Base-by-base conservation (phyloP, 139 green algal genomes). In the Chlorella sp. region DNA sequence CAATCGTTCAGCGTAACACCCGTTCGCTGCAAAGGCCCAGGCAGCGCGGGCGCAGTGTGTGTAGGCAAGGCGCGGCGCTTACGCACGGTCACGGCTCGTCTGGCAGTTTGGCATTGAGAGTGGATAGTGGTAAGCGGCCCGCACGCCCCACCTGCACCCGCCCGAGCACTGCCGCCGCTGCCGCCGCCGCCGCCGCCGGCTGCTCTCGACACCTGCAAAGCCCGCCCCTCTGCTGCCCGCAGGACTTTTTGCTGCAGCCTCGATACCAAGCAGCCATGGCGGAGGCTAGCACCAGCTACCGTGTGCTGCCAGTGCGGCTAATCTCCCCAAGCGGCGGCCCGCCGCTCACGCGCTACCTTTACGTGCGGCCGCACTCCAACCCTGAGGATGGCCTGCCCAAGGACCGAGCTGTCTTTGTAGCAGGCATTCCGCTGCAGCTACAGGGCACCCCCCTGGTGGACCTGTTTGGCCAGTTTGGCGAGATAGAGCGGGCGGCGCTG, bases 391-490 rank as follows among this genome's bases (percentile, higher is more conserved):
- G 82, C 3, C 32, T 89, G 44, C 82, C 86, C 19, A 79, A 88
- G 41, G 62, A 86, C 26, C 41, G 70, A 28, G 48, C 77, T 19
- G 36, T 94, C 26, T 95, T 93, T 74, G 84, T 95, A 1, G 84
- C 88, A 8, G 93, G 92, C 14, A 69, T 95, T 36, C 93, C 93
- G 0, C 60, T 85, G 22, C 79, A 85, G 0, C 48, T 91, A 3
- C 73, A 80, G 32, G 90, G 93, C 48, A 80, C 46, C 3, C 73
- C 67, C 3, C 28, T 96, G 28, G 38, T 83, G 20, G 84, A 92
- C 30, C 68, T 93, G 0, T 94, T 95, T 30, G 74, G 56, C 19
- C 68, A 41, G 22, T 96, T 96, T 88, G 93, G 93, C 8, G n/a
- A 70, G 7, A 86, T 96, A 0, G 38, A 81, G 48, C 87, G 92